A percentile compares a stretch with the other conserved stretches of the same genome.
phyloP scores from a whole-genome alignment of 75 land plant species.

The Pinus taeda region DNA sequence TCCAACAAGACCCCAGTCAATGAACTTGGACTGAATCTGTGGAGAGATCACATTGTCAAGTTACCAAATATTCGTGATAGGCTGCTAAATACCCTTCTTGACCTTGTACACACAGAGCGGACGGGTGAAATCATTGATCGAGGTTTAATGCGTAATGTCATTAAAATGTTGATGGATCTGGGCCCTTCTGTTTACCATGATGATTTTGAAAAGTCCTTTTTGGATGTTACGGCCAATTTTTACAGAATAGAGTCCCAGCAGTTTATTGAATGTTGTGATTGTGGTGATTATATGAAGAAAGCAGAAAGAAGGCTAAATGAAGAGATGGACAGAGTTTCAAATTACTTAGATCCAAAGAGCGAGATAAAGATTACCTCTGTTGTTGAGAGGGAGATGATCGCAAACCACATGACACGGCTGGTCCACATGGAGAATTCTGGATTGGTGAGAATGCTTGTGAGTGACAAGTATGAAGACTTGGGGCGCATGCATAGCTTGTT shows the following conservation, averaged over 20 bases:
- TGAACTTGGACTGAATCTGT: conserved; percentile 93
- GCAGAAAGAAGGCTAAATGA: conserved; percentile 95
- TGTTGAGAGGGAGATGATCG: conserved; percentile 96
- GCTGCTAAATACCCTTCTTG: conserved; percentile 75
- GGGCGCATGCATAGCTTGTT: conserved; percentile 86
- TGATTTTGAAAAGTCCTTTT: conserved; percentile 92
- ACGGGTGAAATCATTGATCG: conserved; percentile 93
- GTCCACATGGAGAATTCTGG: conserved; percentile 99
- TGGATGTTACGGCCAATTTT: conserved; percentile 84
- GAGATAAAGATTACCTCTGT: conserved; percentile 80
- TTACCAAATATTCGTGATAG: conserved; percentile 67
- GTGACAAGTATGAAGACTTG: conserved; percentile 94
- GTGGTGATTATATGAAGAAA: conserved; percentile 90
- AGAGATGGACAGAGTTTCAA: conserved; percentile 90
- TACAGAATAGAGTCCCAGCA: conserved; percentile 87
- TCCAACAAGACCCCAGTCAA: conserved; percentile 84
- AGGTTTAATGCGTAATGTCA: conserved; percentile 88
- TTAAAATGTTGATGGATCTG: conserved; percentile 91
- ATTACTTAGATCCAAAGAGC: conserved; percentile 76
- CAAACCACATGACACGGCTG: conserved; percentile 82
- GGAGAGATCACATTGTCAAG: conserved; percentile 88
- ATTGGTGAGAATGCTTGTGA: conserved; percentile 85
- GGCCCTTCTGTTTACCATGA: conserved; percentile 85
- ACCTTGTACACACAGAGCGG: conserved; percentile 79
- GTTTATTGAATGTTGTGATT: conserved; percentile 94